Evolutionary conservation across 1,139 yeast genomes (phyloP).

Genomic region (Scheffersomyces illinoinensis): DNA sequence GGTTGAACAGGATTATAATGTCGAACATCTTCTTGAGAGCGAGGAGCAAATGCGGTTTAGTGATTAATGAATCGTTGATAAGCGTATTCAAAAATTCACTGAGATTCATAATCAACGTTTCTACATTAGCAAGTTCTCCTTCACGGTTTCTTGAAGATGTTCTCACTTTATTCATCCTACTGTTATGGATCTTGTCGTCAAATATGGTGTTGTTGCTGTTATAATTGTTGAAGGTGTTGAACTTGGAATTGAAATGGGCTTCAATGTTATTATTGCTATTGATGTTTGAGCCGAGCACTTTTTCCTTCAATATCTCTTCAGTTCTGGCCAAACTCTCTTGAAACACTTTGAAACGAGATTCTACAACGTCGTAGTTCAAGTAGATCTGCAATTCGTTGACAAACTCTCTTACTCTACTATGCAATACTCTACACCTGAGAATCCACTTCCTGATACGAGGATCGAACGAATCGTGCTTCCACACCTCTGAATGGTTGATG

Average conservation of each 20-base stretch:
- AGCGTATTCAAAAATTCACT: slow-evolving; percentile 64
- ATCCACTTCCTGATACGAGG: slow-evolving; percentile 56
- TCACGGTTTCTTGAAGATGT: slow-evolving; percentile 1
- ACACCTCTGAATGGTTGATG: slow-evolving; percentile 62
- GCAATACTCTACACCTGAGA: slow-evolving; percentile 54
- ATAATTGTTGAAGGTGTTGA: slow-evolving; percentile 14
- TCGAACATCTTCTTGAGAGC: slow-evolving; percentile 48
- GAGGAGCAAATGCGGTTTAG: slow-evolving; percentile 57
- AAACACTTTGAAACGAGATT: slow-evolving; percentile 52
- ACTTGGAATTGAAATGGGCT: slow-evolving; percentile 4
- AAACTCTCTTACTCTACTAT: slow-evolving; percentile 63
- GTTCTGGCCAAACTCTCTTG: slow-evolving; percentile 22
- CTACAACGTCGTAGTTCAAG: slow-evolving; percentile 62
- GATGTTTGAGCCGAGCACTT: slow-evolving; percentile 14
- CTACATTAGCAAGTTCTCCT: slow-evolving; percentile 41
- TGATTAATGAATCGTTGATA: slow-evolving; percentile 66
- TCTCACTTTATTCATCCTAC: slow-evolving; percentile 7
- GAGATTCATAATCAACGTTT: slow-evolving; percentile 49
- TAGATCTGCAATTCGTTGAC: slow-evolving; percentile 57
- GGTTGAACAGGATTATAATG: slow-evolving; percentile 54
- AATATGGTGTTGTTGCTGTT: slow-evolving; percentile 33
- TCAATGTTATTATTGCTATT: slow-evolving; percentile 3
- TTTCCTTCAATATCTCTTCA: slow-evolving; percentile 14
- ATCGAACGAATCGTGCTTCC: slow-evolving; percentile 55
- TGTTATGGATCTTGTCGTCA: slow-evolving; percentile 27